Base-by-base conservation (phyloP, 2,329 filamentous ascomycete species). In the Zymoseptoria pseudotritici region DNA sequence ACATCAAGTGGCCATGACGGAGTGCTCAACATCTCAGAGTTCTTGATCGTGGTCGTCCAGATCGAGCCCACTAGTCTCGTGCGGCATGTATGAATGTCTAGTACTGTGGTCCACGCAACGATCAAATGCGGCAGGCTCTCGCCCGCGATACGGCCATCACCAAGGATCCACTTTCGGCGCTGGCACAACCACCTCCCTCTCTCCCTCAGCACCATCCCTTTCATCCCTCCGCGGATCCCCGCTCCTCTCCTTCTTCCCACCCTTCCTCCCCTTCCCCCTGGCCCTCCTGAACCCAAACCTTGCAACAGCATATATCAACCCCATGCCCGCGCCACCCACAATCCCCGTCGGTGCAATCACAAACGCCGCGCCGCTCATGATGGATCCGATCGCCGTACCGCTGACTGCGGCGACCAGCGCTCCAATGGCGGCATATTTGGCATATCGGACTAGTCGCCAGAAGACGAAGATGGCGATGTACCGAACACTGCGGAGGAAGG, bases 391-490 rank as follows among this genome's bases (percentile, higher is more conserved):
- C n/a, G 77, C 62, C 3, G 68, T 75, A 56, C 60, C 74, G 1
- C 72, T 72, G n/a, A 77, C 62, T 0, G 75, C 75, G 0, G 75
- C 75, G 0, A 74, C 70, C 6, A 75, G 58, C 1, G 74, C 72
- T 2, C 76, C 76, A 31, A 77, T 73, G 2, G 74, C 74, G 3
- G 75, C 75, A 55, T 78, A 78, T 59, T 77, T 78, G 21, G 75
- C 76, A 55, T 76, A 78, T 2, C 75, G 70, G 0, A 77, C 70
- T 0, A 76, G 61, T 20, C 74, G 71, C 76, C 76, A 78, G 67
- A 78, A 77, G 10, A 74, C 54, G 66, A 78, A 77, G 56, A 75
- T 72, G 42, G 72, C 52, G 29, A 73, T 61, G 53, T 76, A 78
- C 55, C 75, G 74, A 1, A 72, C 54, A 19, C 69, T 70, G 58